Evolutionary conservation across 371 early-diverging fungal genomes (phyloP), one percentile per base, ranked within the genome.

Genomic region (Enterocytospora artemiae): DNA sequence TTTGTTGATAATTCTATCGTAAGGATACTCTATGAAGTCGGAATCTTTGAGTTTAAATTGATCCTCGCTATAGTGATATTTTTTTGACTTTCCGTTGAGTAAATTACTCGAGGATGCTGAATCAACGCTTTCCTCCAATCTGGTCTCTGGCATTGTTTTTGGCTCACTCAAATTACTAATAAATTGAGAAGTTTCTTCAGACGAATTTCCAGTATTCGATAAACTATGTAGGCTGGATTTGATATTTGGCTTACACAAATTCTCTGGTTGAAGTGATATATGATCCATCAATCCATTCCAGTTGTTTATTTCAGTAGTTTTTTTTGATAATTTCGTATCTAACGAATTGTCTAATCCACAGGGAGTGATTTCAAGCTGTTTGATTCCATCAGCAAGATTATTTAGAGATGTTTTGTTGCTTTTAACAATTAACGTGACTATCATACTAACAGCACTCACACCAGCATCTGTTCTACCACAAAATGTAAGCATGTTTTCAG

Each of bases 391-490:
- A n/a, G n/a, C n/a, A n/a, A 53, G 30, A 16, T 34, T 37, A 36
- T 20, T 64, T 25, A 30, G 16, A 9, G 1, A 1, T 1, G 22
- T 7, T 12, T 59, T n/a, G 53, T 46, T 34, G 27, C 63, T 55
- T 32, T 44, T 54, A 18, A 56, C 56, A 12, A 1, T 41, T 16
- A 62, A 24, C 45, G 51, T 72, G 1, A 52, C 70, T 52, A 73
- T 51, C 71, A 69, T 72, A 51, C 63, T 46, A 43, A 59, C 50
- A 48, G 73, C 78, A 31, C 65, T 67, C 0, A 77, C 78, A 25
- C 75, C 75, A 45, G 61, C 54, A 63, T 77, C 78, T 39, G 78
- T 77, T 63, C 78, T 67, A 27, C 78, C 78, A 24, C 69, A 69
- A 56, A 59, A 72, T 14, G 39, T 39, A n/a, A 68, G 48, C 5